Base-by-base conservation (phyloP, 2,329 filamentous ascomycete genomes). In the Penicillium digitatum region DNA sequence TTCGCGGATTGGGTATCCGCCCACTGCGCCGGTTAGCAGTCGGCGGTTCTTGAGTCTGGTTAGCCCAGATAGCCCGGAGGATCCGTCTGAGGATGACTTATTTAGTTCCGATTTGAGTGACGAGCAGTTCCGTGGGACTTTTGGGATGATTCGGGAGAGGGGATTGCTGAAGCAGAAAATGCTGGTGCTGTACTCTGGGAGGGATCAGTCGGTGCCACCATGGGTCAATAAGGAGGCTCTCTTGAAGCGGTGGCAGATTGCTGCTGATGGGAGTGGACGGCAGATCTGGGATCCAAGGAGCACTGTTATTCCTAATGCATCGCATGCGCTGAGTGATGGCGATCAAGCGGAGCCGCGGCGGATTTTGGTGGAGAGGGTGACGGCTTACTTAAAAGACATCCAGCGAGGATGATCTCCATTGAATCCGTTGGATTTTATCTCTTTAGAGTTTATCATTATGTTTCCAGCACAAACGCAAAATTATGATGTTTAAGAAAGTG, bases 21-120 rank as follows among this genome's bases (percentile, higher is more conserved):
- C 64, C 6, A 57, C 63, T 26, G 72, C 73, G 0, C 79, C 81
- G 0, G 73, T 86, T 5, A 79, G 75, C 5, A 82, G 85, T 12
- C 74, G 75, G 29, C 70, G 85, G 24, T 86, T 83, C 69, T 65
- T 86, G 18, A 82, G 81, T 44, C 72, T 88, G 9, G 75, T 79
- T 0, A 76, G 73, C 45, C 75, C 76, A 1, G 70, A 71, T 42
- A 80, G 78, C 10, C 81, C 82, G 1, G 75, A 78, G 40, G 73
- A 78, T 49, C 78, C 84, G 2, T 88, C 86, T 4, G 87, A 89
- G 55, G 91, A 96, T 67, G 91, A 96, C 69, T 89, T 87, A 67
- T 96, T 95, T 74, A 90, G 87, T 10, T 86, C 84, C 2, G 88
- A 93, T 66, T 74, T 94, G 8, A 71, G 77, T 0, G 79, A 83